Conservation (phyloP, 495 filamentous ascomycete species). For the Letharia lupina region DNA sequence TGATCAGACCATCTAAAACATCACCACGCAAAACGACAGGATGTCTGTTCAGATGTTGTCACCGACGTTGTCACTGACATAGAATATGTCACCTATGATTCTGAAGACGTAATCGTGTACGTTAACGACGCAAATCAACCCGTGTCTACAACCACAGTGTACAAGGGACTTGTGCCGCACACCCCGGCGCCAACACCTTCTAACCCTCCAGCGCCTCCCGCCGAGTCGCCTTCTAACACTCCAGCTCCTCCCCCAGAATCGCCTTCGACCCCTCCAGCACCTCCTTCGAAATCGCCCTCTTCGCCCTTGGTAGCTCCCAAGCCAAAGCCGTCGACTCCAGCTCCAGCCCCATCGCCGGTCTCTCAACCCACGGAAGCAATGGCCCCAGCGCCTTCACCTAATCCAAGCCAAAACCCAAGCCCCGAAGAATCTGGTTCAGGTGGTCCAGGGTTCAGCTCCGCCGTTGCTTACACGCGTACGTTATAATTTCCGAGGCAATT, state of each 20-base stretch:
- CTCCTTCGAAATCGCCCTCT: constrained; percentile 2
- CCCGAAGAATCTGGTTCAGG: neutral
- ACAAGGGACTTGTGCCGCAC: neutral
- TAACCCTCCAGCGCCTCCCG: neutral
- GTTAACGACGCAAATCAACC: constrained; percentile 55
- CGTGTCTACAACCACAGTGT: constrained; percentile 29
- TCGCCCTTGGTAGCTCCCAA: neutral
- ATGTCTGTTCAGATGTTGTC: neutral
- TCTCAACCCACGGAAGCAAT: neutral
- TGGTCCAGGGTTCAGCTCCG: constrained; percentile 36
- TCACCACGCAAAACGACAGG: constrained; percentile 15
- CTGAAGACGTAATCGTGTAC: constrained; percentile 50
- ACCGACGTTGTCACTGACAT: constrained; percentile 27
- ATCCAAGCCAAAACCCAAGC: neutral
- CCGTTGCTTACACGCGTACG: constrained; percentile 57
- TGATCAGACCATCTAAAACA: constrained; percentile 8
- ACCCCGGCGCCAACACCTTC: neutral
- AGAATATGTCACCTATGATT: constrained; percentile 32
- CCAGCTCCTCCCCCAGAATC: constrained; percentile 7
- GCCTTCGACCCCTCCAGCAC: constrained; percentile 7
- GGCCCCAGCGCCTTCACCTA: neutral
- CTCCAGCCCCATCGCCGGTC: neutral
- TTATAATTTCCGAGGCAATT: no score
- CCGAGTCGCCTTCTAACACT: neutral
- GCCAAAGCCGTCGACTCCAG: neutral